phyloP scores from a whole-genome alignment of 441 rosid genomes.

The Populus hybrid region DNA sequence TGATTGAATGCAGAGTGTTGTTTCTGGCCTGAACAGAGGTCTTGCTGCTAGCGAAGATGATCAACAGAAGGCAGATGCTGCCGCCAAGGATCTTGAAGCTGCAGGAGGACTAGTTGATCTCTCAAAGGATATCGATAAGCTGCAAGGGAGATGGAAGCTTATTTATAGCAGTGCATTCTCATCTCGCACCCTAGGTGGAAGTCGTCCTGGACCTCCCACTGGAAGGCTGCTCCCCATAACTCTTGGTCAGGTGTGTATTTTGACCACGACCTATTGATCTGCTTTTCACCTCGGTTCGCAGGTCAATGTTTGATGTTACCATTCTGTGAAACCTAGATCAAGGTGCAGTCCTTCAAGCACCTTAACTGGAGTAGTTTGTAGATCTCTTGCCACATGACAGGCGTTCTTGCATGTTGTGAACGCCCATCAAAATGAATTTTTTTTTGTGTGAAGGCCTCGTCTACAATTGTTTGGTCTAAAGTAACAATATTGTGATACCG shows the following conservation, averaged over 20 bases:
- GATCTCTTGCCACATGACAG: background rate
- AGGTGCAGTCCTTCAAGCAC: background rate
- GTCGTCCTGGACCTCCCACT: constrained; percentile 90
- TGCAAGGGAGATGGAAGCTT: constrained; percentile 92
- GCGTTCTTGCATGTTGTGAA: background rate
- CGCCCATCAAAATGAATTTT: background rate
- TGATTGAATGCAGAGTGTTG: background rate
- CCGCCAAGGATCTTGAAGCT: constrained; percentile 73
- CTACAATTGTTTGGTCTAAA: background rate
- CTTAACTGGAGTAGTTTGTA: background rate
- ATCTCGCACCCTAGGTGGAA: constrained; percentile 61
- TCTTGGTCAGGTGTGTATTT: background rate
- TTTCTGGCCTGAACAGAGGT: constrained; percentile 62
- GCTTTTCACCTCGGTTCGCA: background rate
- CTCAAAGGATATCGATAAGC: constrained; percentile 47
- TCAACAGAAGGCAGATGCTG: constrained; percentile 56
- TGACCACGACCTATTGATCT: background rate
- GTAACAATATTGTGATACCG: background rate
- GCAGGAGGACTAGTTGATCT: constrained; percentile 71
- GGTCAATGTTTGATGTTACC: background rate
- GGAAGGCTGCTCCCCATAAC: constrained; percentile 68
- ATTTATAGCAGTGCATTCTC: constrained; percentile 89
- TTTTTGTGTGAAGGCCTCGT: background rate
- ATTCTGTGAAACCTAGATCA: background rate
- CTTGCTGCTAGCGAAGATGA: constrained; percentile 73